Percentiles rank a stretch among this genome's conserved stretches.
Evolutionary conservation across 2,329 filamentous ascomycete genomes (phyloP).

Genomic region (Xylariales sp.): DNA sequence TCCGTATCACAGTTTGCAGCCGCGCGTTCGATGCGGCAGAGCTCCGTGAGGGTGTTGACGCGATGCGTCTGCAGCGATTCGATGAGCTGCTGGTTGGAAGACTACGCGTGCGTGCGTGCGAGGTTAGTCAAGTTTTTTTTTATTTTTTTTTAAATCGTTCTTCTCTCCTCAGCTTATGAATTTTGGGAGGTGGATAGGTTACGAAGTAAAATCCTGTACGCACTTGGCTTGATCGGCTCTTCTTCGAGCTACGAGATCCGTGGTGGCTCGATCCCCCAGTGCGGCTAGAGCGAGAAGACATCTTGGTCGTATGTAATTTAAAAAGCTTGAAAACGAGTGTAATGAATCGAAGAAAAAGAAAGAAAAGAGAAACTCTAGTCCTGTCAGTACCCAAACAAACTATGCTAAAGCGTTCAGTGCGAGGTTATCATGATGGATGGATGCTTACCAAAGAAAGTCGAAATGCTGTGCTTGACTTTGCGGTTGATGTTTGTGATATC

Average conservation of each 20-base stretch:
- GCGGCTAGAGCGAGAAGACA: slow-evolving; percentile 24
- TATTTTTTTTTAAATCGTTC: too few relatives aligned
- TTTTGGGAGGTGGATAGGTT: slow-evolving; percentile 10
- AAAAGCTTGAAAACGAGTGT: too few relatives aligned
- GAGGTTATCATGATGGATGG: too few relatives aligned
- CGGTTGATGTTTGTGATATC: too few relatives aligned
- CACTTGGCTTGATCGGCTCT: slow-evolving; percentile 22
- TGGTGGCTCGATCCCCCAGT: slow-evolving; percentile 13
- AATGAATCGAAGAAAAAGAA: too few relatives aligned
- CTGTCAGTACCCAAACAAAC: too few relatives aligned
- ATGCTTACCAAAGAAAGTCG: too few relatives aligned
- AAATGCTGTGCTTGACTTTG: too few relatives aligned
- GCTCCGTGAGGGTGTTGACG: slow-evolving; percentile 69
- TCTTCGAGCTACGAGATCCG: slow-evolving; percentile 20
- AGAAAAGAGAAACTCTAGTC: too few relatives aligned
- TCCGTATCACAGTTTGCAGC: slow-evolving; percentile 54
- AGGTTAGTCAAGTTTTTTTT: too few relatives aligned
- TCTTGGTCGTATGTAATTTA: slow-evolving; percentile 8
- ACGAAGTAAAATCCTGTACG: slow-evolving; percentile 24
- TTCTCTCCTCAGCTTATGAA: too few relatives aligned
- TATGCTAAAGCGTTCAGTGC: too few relatives aligned
- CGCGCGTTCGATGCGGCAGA: slow-evolving; percentile 66
- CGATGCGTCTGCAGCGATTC: slow-evolving; percentile 60
- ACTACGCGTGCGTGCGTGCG: slow-evolving; percentile 17
- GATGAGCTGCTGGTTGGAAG: slow-evolving; percentile 48